A percentile compares a stretch with the other conserved stretches of the same genome.
Evolutionary conservation across 148 eudicot genomes (phyloP).

Genomic region (Camellia granthamiana): DNA sequence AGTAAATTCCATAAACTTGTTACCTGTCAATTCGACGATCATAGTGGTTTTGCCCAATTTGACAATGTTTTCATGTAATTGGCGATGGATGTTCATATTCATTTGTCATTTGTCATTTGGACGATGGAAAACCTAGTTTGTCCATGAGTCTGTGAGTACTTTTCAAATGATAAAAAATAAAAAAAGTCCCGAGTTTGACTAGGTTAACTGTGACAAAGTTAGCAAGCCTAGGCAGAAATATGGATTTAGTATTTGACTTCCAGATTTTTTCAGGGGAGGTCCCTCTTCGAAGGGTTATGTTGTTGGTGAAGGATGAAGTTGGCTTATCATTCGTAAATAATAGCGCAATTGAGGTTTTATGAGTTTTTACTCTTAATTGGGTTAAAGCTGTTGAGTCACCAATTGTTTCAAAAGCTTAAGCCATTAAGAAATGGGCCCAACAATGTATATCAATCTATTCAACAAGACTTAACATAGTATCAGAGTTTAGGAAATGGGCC

Average conservation of each 20-base stretch:
- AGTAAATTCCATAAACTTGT: neutral
- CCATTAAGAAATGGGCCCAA: too few species aligned
- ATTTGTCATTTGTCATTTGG: neutral
- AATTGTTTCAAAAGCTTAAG: too few species aligned
- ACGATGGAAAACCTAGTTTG: neutral
- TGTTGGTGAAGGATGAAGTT: neutral
- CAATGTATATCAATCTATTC: too few species aligned
- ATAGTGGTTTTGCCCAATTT: neutral
- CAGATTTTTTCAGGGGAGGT: neutral
- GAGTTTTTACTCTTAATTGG: too few species aligned
- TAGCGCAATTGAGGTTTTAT: too few species aligned
- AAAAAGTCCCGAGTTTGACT: neutral
- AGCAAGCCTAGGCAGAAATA: too few species aligned
- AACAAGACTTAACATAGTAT: too few species aligned
- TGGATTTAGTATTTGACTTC: neutral
- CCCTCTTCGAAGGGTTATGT: too few species aligned
- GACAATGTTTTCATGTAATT: neutral
- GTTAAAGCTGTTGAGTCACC: too few species aligned
- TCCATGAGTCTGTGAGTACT: neutral
- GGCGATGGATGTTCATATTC: neutral
- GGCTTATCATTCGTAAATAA: neutral
- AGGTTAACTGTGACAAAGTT: neutral
- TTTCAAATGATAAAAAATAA: neutral
- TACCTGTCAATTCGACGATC: neutral
- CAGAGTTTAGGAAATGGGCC: too few species aligned